phyloP scores from a whole-genome alignment of 331 rosid genomes.

The Malus hybrid region DNA sequence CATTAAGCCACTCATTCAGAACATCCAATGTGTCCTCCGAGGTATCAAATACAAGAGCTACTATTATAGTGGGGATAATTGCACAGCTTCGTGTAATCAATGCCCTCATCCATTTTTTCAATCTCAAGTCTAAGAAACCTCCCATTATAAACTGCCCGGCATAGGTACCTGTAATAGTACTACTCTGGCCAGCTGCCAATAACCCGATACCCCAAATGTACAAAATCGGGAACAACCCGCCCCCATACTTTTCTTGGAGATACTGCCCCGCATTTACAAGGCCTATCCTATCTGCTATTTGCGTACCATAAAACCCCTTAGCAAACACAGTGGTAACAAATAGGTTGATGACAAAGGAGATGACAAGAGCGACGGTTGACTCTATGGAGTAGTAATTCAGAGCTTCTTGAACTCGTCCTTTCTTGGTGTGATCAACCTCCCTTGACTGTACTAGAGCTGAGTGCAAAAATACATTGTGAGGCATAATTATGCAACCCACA shows the following conservation, averaged over 20 bases:
- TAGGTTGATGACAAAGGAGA: conserved; percentile 73
- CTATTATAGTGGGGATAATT: conserved; percentile 74
- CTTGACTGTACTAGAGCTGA: conserved; percentile 96
- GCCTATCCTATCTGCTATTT: conserved; percentile 64
- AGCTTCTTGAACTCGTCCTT: conserved; percentile 83
- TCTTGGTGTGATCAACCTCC: conserved; percentile 57
- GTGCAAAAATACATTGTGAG: conserved; percentile 89
- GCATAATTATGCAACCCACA: conserved; percentile 96
- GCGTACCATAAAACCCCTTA: conserved; percentile 75
- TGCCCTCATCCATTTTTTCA: conserved; percentile 91
- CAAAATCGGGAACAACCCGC: conserved; percentile 75
- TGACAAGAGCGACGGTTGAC: conserved; percentile 62
- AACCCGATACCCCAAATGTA: conserved; percentile 92
- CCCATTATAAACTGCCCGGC: conserved; percentile 99
- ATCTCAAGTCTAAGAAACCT: conserved; percentile 72
- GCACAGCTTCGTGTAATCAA: conserved; percentile 86
- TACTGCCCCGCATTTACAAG: conserved; percentile 86
- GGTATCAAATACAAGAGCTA: conserved; percentile 74
- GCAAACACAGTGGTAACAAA: conserved; percentile 93
- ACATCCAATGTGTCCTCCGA: conserved; percentile 62
- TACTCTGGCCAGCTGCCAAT: conserved; percentile 95
- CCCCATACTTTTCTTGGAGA: conserved; percentile 85
- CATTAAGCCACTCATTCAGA: conserved; percentile 93
- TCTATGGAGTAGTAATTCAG: conserved; percentile 83
- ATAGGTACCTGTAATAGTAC: conserved; percentile 95